Base-by-base conservation (phyloP, 2,329 filamentous ascomycete species). In the Fusarium vanettenii region DNA sequence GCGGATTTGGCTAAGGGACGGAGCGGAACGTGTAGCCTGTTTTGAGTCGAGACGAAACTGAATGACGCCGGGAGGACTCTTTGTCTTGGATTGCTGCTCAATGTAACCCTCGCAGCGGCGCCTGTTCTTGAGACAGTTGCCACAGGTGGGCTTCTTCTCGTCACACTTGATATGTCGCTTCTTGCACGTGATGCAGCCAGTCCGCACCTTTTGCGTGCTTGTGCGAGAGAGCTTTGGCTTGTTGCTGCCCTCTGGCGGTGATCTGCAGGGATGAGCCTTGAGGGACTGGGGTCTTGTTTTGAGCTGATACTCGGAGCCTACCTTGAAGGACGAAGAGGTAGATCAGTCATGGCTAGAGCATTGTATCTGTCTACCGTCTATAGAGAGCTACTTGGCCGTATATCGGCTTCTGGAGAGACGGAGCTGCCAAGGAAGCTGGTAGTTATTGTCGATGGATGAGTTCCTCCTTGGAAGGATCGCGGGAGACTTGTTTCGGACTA, bases 11-110 rank as follows among this genome's bases (percentile, higher is more conserved):
- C 48, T 56, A 0, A 16, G 64, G 1, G 63, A 56, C 33, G 69
- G 22, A 7, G 71, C 37, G 4, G 20, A 2, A 11, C 41, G 48
- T 10, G 55, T 43, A 8, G 66, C 35, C 14, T 73, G 64, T 29
- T 66, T 72, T 10, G 78, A 78, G 60, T 82, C 70, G 79, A 78
- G 80, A 18, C 69, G 64, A 3, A 78, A 33, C 9, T 78, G 77
- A 9, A 65, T 48, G 6, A 69, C 67, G 35, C 66, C 60, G 2
- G 67, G 50, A 25, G 33, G 7, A 59, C 11, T 0, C 41, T 64
- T 9, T 61, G 43, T 69, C 39, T 67, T 74, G 18, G 22, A 60
- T 14, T 52, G 7, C 6, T 59, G 37, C 0, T 41, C 35, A 2
- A 10, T 9, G 13, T 77, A 77, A 7, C 76, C 76, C 10, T 75